phyloP scores from a whole-genome alignment of 2,329 filamentous ascomycete genomes.

The Pyricularia sp. region DNA sequence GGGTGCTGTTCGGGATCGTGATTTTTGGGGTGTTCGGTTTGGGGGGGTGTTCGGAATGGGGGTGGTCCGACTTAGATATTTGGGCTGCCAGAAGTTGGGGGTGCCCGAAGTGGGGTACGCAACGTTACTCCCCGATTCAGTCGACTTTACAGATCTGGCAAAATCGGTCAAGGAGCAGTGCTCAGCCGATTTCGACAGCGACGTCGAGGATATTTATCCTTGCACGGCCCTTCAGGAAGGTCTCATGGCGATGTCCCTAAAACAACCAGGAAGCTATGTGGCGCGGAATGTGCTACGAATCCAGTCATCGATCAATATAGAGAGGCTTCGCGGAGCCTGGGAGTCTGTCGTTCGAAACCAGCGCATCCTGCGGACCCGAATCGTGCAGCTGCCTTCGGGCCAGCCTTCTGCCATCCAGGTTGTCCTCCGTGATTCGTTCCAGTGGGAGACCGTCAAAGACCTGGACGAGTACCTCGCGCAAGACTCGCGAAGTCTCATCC shows the following conservation, averaged over 20 bases:
- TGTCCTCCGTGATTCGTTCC: not conserved
- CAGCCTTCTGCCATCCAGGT: not conserved
- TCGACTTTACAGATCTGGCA: not conserved
- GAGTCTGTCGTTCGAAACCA: constrained; percentile 6
- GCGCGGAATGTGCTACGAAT: constrained; percentile 8
- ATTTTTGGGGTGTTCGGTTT: no score
- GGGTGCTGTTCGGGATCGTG: no score
- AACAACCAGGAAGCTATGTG: constrained; percentile 7
- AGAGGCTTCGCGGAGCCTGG: constrained; percentile 1
- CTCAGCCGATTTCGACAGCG: not conserved
- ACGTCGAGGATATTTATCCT: constrained; percentile 10
- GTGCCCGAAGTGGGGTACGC: no score
- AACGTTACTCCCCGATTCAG: not conserved
- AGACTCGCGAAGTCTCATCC: constrained; percentile 15
- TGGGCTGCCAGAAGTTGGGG: no score
- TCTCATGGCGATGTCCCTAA: constrained; percentile 7
- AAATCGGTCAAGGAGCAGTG: not conserved
- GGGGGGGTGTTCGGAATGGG: no score
- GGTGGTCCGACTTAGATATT: no score
- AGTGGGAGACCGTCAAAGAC: not conserved
- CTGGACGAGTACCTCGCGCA: constrained; percentile 9
- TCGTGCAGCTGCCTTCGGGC: constrained; percentile 7
- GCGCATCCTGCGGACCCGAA: constrained; percentile 10
- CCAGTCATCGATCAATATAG: constrained; percentile 2
- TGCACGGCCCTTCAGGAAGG: constrained; percentile 13